phyloP scores from a whole-genome alignment of 495 filamentous ascomycete species.

The Arthonia radiata region DNA sequence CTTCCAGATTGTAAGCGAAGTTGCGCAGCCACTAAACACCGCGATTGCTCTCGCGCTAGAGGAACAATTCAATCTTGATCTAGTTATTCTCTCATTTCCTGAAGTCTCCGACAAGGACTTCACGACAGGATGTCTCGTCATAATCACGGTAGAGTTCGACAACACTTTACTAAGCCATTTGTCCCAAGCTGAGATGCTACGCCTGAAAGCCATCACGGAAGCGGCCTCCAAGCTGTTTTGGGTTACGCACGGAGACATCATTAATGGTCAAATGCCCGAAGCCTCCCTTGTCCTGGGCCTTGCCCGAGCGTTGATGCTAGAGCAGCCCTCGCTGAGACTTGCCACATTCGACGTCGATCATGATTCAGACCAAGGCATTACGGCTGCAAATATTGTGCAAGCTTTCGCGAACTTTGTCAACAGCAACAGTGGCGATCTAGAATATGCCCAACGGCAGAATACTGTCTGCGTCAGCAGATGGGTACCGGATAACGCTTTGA shows the following conservation, averaged over 20 bases:
- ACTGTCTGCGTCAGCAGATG: conserved; percentile 12
- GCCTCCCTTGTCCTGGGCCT: conserved; percentile 12
- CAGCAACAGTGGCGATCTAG: conserved; percentile 5
- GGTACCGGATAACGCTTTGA: conserved; percentile 7
- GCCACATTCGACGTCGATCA: conserved; percentile 11
- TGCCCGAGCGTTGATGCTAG: conserved; percentile 14
- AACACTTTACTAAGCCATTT: conserved; percentile 10
- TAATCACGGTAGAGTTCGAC: conserved; percentile 9
- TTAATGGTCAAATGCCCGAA: conserved; percentile 11
- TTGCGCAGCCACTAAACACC: too few species aligned
- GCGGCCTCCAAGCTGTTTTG: conserved; percentile 13
- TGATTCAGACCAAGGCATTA: conserved; percentile 1
- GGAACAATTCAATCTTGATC: background rate
- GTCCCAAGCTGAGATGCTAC: conserved; percentile 8
- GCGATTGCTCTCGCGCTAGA: background rate
- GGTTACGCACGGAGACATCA: conserved; percentile 10
- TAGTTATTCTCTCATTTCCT: background rate
- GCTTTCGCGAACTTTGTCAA: conserved; percentile 1
- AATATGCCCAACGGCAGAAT: conserved; percentile 6
- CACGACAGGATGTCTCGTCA: too few species aligned
- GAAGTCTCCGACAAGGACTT: background rate
- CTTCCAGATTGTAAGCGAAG: background rate
- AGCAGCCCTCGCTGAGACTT: conserved; percentile 16
- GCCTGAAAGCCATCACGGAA: conserved; percentile 11
- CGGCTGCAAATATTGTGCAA: conserved; percentile 1